Evolutionary conservation across 768 basidiomycete species (phyloP).

Genomic region (Hebeloma cylindrosporum): DNA sequence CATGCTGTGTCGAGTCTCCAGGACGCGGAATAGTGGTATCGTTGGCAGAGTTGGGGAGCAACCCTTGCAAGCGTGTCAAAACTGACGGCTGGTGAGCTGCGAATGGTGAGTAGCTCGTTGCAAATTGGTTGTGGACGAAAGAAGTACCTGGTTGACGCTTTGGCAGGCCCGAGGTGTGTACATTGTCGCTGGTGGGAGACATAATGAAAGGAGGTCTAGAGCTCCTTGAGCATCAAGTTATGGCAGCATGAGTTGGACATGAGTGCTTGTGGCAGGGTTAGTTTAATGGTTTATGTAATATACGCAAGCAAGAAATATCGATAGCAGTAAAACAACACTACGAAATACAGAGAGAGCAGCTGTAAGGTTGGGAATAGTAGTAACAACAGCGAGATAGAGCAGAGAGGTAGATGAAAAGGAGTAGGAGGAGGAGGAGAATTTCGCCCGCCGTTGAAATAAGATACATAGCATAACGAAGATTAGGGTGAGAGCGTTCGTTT

Average conservation of each 20-base stretch:
- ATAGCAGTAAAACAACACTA: slow-evolving; percentile 64
- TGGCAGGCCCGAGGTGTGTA: slow-evolving; percentile 10
- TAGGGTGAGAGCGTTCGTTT: slow-evolving; percentile 25
- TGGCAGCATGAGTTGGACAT: slow-evolving; percentile 26
- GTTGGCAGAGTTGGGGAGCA: slow-evolving; percentile 38
- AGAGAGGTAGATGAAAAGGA: slow-evolving; percentile 37
- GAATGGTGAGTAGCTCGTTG: slow-evolving; percentile 1
- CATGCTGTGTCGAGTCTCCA: slow-evolving; percentile 3
- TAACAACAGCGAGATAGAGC: slow-evolving; percentile 40
- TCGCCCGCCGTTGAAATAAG: slow-evolving; percentile 29
- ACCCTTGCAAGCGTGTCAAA: slow-evolving; percentile 50
- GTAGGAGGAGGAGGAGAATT: slow-evolving; percentile 18
- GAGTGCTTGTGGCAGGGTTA: slow-evolving; percentile 3
- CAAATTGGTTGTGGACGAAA: not conserved
- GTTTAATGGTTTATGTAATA: slow-evolving; percentile 5
- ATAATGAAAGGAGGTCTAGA: no score
- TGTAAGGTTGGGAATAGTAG: slow-evolving; percentile 26
- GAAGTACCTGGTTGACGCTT: slow-evolving; percentile 11
- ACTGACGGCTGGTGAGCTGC: slow-evolving; percentile 37
- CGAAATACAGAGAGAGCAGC: slow-evolving; percentile 30
- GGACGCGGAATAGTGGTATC: slow-evolving; percentile 9
- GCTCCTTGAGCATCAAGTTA: no score
- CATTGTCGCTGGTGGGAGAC: no score
- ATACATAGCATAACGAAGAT: slow-evolving; percentile 31
- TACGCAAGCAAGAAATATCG: slow-evolving; percentile 42